A percentile compares a stretch with the other conserved stretches of the same genome.
Evolutionary conservation across 345 rosid species (phyloP).

Genomic region (Gossypioides kirkii): DNA sequence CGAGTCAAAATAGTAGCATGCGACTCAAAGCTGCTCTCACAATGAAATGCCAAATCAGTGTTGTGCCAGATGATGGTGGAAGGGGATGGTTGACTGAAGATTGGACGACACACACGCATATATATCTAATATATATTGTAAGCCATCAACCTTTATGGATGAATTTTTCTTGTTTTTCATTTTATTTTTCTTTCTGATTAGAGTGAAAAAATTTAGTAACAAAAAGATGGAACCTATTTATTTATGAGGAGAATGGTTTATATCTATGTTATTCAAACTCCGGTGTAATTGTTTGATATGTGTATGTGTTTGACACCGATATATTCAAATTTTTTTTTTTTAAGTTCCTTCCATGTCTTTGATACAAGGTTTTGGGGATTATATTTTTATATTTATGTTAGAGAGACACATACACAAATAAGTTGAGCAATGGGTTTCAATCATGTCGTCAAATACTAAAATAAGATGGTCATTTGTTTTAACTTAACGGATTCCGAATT

Average conservation of each 20-base stretch:
- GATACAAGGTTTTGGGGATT: background rate
- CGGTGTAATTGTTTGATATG: background rate
- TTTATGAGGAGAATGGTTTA: background rate
- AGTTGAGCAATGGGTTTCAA: too few species aligned
- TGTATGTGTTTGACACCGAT: background rate
- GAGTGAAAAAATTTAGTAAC: slow-evolving; percentile 5
- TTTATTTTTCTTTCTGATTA: slow-evolving; percentile 12
- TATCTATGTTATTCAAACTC: background rate
- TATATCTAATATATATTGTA: slow-evolving; percentile 12
- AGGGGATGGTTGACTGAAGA: slow-evolving; percentile 14
- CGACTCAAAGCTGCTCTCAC: slow-evolving; percentile 89
- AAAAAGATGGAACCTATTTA: slow-evolving; percentile 10
- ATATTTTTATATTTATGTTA: background rate
- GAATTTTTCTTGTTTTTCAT: slow-evolving; percentile 12
- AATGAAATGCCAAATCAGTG: slow-evolving; percentile 33
- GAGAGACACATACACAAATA: too few species aligned
- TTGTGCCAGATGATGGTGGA: slow-evolving; percentile 14
- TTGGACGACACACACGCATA: background rate
- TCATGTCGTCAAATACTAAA: too few species aligned
- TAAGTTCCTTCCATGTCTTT: background rate
- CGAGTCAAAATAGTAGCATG: slow-evolving; percentile 97
- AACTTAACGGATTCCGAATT: too few species aligned
- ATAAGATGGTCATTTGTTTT: too few species aligned
- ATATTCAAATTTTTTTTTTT: background rate
- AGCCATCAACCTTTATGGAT: slow-evolving; percentile 22